Evolutionary conservation across 2,329 filamentous ascomycete genomes (phyloP).

Genomic region (Ophiostoma sp.): DNA sequence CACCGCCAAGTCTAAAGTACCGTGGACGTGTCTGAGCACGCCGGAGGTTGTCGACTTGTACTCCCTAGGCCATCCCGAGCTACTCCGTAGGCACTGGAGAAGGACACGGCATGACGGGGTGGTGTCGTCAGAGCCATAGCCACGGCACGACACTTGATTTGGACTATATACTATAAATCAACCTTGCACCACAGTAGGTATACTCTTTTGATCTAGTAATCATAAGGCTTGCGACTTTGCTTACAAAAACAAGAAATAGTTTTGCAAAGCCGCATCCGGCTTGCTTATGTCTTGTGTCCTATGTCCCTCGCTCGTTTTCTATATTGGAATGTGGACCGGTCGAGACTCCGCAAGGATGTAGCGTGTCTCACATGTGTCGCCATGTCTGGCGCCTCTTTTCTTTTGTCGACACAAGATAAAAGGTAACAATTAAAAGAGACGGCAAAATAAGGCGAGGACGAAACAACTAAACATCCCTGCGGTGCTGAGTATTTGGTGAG

Average conservation of each 20-base stretch:
- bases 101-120: background rate
- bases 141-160: background rate
- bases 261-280: background rate
- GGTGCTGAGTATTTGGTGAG: background rate
- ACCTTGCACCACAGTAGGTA: no score
- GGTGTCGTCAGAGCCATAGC: background rate
- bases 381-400: background rate
- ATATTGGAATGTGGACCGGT: background rate
- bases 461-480: background rate
- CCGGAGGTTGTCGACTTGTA: background rate
- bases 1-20: background rate
- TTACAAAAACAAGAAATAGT: no score
- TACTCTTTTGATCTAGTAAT: no score
- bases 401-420: background rate
- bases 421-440: background rate
- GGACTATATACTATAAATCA: background rate
- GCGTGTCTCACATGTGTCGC: background rate
- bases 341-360: background rate
- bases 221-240: no score
- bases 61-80: background rate
- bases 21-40: background rate
- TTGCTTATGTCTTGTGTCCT: background rate
- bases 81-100: background rate
- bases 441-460: no score
- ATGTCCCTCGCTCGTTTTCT: background rate